Evolutionary conservation across 2,329 filamentous ascomycete species (phyloP).

Genomic region (Microdochium trichocladiopsis): DNA sequence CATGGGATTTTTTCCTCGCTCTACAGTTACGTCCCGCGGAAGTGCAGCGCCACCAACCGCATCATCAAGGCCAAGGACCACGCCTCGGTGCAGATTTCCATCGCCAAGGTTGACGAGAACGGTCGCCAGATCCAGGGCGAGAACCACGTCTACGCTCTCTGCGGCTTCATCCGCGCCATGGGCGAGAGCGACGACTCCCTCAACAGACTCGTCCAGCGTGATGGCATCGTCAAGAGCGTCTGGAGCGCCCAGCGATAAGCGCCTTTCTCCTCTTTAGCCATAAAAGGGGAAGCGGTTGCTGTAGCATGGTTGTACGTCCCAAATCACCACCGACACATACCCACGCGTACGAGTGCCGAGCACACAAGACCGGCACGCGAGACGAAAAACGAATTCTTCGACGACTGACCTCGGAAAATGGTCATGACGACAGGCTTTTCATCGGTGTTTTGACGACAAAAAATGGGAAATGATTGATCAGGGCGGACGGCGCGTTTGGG

Average conservation of each 20-base stretch:
- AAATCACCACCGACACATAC: conserved; percentile 1
- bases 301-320: conserved; percentile 10
- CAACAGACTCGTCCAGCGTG: conserved; percentile 92
- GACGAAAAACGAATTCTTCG: not conserved
- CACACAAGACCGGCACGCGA: not conserved
- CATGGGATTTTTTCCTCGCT: conserved; percentile 3
- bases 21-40: conserved; percentile 89
- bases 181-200: conserved; percentile 96
- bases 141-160: conserved; percentile 95
- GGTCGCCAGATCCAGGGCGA: conserved; percentile 89
- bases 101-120: conserved; percentile 99
- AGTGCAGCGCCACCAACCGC: conserved; percentile 98
- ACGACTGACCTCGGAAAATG: not conserved
- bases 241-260: conserved; percentile 71
- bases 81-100: conserved; percentile 92
- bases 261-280: conserved; percentile 6
- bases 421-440: conserved; percentile 6
- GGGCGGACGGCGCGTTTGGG: conserved; percentile 12
- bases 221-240: conserved; percentile 94
- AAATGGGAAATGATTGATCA: conserved; percentile 17
- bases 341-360: not conserved
- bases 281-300: not conserved
- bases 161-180: conserved; percentile 95
- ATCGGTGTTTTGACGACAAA: conserved; percentile 15
- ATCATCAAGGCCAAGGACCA: conserved; percentile 99